These are phyloP conservation scores for Hygrophorus pudorinus DNA, from an alignment of 768 basidiomycete genomes.

Conservation along the genomic window DNA sequence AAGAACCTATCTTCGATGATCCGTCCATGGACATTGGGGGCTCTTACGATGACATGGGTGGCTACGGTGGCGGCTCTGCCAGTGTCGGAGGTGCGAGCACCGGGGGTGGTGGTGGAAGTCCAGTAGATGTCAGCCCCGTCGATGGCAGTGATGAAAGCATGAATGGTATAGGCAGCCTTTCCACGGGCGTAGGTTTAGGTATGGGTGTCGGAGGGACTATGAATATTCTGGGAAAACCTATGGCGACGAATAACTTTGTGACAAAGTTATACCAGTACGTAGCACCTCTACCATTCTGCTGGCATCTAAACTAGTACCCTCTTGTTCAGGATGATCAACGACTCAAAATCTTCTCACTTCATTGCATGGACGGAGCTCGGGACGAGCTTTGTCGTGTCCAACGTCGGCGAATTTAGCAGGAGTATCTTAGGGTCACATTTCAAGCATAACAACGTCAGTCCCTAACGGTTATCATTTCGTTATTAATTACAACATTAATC, in stretches of 20 bases:
- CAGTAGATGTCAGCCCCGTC: slow-evolving; percentile 24
- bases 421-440: slow-evolving; percentile 81
- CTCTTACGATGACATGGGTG: slow-evolving; percentile 40
- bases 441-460: slow-evolving; percentile 79
- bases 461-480: slow-evolving; percentile 4
- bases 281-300: slow-evolving; percentile 7
- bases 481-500: background rate
- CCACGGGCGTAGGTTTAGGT: slow-evolving; percentile 8
- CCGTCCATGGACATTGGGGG: slow-evolving; percentile 32
- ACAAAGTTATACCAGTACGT: slow-evolving; percentile 79
- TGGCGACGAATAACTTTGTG: slow-evolving; percentile 75
- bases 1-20: slow-evolving; percentile 33
- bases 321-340: slow-evolving; percentile 68
- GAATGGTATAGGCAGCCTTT: slow-evolving; percentile 2
- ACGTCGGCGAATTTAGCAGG: slow-evolving; percentile 78
- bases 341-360: slow-evolving; percentile 68
- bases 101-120: slow-evolving; percentile 30
- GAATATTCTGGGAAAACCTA: slow-evolving; percentile 55
- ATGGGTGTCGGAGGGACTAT: slow-evolving; percentile 31
- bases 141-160: slow-evolving; percentile 19
- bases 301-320: background rate
- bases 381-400: slow-evolving; percentile 78
- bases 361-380: slow-evolving; percentile 80
- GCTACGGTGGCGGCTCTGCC: background rate
- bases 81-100: slow-evolving; percentile 25